phyloP scores from a whole-genome alignment of 495 filamentous ascomycete genomes.

The Aspergillus asperescens region DNA sequence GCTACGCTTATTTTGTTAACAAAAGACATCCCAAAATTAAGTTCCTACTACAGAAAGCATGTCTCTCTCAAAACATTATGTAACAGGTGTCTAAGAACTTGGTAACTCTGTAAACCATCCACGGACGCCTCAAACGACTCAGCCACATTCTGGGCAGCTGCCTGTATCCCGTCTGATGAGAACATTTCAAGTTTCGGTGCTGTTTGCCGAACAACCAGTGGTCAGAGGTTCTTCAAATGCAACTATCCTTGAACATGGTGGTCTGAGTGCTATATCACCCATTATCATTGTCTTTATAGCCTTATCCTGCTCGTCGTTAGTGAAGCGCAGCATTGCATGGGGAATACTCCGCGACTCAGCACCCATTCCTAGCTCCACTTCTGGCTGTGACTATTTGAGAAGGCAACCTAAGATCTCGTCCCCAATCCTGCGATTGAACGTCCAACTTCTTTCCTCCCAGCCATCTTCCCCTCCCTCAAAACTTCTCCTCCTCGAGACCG shows the following conservation, averaged over 20 bases:
- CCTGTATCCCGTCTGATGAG: background rate
- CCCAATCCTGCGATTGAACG: slow-evolving; percentile 19
- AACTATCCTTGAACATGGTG: background rate
- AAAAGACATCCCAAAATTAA: background rate
- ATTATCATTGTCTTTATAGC: too few relatives aligned
- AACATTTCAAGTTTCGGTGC: too few relatives aligned
- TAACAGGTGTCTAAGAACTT: background rate
- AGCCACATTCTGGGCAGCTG: slow-evolving; percentile 7
- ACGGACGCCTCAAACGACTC: background rate
- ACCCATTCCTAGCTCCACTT: slow-evolving; percentile 29
- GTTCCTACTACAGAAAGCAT: background rate
- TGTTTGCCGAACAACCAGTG: too few relatives aligned
- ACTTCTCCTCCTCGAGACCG: slow-evolving; percentile 4
- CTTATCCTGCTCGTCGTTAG: slow-evolving; percentile 10
- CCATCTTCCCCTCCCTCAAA: background rate
- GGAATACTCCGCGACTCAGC: slow-evolving; percentile 2
- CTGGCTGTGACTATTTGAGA: slow-evolving; percentile 28
- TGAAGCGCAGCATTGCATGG: background rate
- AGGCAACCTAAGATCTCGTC: slow-evolving; percentile 24
- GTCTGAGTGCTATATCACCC: background rate
- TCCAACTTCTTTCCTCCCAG: slow-evolving; percentile 10
- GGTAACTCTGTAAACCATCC: too few relatives aligned
- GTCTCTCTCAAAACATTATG: background rate
- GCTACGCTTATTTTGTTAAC: too few relatives aligned
- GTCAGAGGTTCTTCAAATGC: too few relatives aligned